A percentile compares a stretch with the other conserved stretches of the same genome.
Evolutionary conservation across 345 rosid genomes (phyloP).

Genomic region (Rhizophora mangle): DNA sequence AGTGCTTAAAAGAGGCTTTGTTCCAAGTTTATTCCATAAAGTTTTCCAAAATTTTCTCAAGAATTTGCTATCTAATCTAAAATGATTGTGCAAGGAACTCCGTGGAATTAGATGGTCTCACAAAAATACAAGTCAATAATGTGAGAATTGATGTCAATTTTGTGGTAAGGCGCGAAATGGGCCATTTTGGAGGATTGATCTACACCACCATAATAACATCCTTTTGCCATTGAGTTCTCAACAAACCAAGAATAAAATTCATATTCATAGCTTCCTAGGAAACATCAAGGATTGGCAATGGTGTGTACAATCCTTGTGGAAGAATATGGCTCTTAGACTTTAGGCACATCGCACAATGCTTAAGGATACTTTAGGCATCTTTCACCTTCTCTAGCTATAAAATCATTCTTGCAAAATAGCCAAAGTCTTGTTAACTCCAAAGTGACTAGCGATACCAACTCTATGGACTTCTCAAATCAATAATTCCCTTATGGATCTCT

Average conservation of each 20-base stretch:
- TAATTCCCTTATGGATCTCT: too few species aligned
- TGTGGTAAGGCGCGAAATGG: constrained; percentile 7
- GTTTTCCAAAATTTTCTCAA: constrained; percentile 2
- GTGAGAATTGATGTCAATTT: not conserved
- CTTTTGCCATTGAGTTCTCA: not conserved
- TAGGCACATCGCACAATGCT: not conserved
- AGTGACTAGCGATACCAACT: too few species aligned
- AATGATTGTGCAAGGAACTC: not conserved
- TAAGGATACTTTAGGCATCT: not conserved
- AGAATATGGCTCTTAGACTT: not conserved
- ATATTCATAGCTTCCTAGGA: constrained; percentile 13
- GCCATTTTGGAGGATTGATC: constrained; percentile 1
- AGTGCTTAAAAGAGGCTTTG: not conserved
- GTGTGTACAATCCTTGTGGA: not conserved
- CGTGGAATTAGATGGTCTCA: not conserved
- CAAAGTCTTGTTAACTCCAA: too few species aligned
- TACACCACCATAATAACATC: constrained; percentile 1
- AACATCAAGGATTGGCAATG: not conserved
- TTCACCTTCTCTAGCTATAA: not conserved
- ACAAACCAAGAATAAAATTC: constrained; percentile 8
- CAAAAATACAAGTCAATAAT: not conserved
- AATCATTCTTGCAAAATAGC: not conserved
- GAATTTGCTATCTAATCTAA: not conserved
- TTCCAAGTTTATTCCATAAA: not conserved
- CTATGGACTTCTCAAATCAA: too few species aligned